phyloP scores from a whole-genome alignment of 495 filamentous ascomycete genomes.

The Peziza echinospora region DNA sequence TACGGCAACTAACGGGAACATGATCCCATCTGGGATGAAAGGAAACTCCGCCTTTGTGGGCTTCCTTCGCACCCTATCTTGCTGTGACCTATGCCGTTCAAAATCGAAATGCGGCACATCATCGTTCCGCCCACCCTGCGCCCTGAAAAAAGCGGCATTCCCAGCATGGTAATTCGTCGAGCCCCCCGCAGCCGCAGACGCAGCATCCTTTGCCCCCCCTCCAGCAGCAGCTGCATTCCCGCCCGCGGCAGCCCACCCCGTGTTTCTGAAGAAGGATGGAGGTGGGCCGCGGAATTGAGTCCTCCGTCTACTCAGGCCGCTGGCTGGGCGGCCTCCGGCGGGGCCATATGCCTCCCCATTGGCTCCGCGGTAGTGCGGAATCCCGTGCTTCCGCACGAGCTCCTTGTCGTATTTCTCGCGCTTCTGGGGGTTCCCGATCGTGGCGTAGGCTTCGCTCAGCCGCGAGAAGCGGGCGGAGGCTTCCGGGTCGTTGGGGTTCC shows the following conservation, averaged over 20 bases:
- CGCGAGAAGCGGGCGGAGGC: slow-evolving; percentile 60
- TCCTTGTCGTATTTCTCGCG: slow-evolving; percentile 64
- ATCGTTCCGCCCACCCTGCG: slow-evolving; percentile 1
- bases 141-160: slow-evolving; percentile 4
- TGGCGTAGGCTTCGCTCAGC: slow-evolving; percentile 68
- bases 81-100: slow-evolving; percentile 8
- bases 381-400: slow-evolving; percentile 23
- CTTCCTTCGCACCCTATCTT: slow-evolving; percentile 4
- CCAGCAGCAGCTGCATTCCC: slow-evolving; percentile 16
- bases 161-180: too few species aligned
- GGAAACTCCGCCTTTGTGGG: background rate
- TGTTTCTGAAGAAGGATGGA: slow-evolving; percentile 63
- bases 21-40: slow-evolving; percentile 1
- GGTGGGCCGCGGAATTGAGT: slow-evolving; percentile 64
- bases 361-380: slow-evolving; percentile 19
- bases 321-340: slow-evolving; percentile 49
- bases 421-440: slow-evolving; percentile 47
- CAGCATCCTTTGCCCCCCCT: too few species aligned
- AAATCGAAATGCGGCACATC: slow-evolving; percentile 14
- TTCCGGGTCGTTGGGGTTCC: slow-evolving; percentile 51
- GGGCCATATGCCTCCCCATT: too few species aligned
- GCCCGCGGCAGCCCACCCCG: slow-evolving; percentile 29
- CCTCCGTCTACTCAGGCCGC: slow-evolving; percentile 56
- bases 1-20: slow-evolving; percentile 9
- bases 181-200: too few species aligned